Conservation (phyloP, 1,284 basidiomycete species). For the Mycosarcoma maydis region DNA sequence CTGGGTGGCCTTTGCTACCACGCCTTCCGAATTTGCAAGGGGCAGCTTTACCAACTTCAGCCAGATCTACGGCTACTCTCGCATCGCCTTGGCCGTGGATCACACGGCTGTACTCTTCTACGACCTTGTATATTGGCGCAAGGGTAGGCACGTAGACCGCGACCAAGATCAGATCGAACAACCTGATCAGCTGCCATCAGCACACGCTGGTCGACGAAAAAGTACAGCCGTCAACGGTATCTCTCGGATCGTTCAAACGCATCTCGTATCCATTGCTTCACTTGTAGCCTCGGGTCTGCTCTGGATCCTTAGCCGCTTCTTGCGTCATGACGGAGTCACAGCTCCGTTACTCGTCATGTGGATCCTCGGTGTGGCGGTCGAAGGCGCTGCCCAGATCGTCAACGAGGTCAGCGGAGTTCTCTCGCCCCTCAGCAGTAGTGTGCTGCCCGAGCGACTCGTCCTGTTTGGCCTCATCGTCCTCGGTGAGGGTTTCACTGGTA, state of each 20-base stretch:
- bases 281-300: constrained; percentile 26
- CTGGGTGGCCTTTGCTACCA: constrained; percentile 44
- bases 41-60: constrained; percentile 44
- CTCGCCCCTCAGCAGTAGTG: constrained; percentile 16
- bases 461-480: constrained; percentile 47
- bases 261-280: constrained; percentile 25
- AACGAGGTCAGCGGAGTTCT: constrained; percentile 30
- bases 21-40: constrained; percentile 43
- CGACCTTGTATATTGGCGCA: constrained; percentile 13
- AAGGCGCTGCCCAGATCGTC: constrained; percentile 18
- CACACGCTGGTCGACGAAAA: neutral
- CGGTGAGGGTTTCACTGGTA: constrained; percentile 44
- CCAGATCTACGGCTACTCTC: constrained; percentile 34
- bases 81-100: constrained; percentile 27
- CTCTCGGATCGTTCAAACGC: constrained; percentile 4
- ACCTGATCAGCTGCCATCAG: neutral
- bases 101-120: constrained; percentile 12
- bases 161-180: neutral
- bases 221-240: neutral
- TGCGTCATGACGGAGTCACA: constrained; percentile 9
- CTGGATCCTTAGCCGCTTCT: constrained; percentile 38
- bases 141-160: neutral
- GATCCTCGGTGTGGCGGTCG: constrained; percentile 32
- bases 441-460: constrained; percentile 32
- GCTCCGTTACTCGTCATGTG: constrained; percentile 39